These are phyloP conservation scores for Boehmeria nivea DNA, from an alignment of 306 rosid genomes.

Conservation along the genomic window DNA sequence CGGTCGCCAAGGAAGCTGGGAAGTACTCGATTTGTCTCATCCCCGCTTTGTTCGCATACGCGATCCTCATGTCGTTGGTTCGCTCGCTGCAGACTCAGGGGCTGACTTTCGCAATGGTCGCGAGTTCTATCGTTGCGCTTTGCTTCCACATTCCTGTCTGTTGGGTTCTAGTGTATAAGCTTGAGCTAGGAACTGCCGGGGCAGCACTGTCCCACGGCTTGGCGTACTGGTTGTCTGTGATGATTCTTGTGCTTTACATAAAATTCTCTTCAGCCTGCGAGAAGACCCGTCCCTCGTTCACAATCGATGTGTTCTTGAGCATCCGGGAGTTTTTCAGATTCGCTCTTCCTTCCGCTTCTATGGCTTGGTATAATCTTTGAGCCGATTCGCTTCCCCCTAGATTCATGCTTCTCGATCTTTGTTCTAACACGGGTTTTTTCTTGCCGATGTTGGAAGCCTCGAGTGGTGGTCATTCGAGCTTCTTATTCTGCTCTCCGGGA, in stretches of 20 bases:
- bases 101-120: constrained; percentile 39
- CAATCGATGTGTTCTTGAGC: constrained; percentile 1
- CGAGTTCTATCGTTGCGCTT: constrained; percentile 31
- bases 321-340: constrained; percentile 8
- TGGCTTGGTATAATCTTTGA: constrained; percentile 4
- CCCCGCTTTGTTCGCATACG: constrained; percentile 42
- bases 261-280: constrained; percentile 8
- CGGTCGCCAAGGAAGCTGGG: constrained; percentile 36
- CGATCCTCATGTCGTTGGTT: constrained; percentile 45
- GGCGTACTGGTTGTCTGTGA: constrained; percentile 8
- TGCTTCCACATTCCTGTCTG: constrained; percentile 16
- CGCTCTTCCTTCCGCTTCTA: constrained; percentile 14
- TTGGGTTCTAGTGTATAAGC: constrained; percentile 5
- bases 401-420: too few species aligned
- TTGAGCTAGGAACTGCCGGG: constrained; percentile 12
- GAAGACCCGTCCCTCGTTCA: constrained; percentile 3
- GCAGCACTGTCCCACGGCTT: constrained; percentile 16
- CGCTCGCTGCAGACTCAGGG: constrained; percentile 49
- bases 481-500: constrained; percentile 46
- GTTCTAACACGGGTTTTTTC: too few species aligned
- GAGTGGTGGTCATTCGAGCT: constrained; percentile 66
- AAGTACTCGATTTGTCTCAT: constrained; percentile 41
- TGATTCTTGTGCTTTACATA: constrained; percentile 2
- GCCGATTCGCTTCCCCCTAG: too few species aligned
- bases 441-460: constrained; percentile 25